A percentile compares a stretch with the other conserved stretches of the same genome.
These are phyloP conservation scores for Blastobotrys proliferans DNA, from an alignment of 1,139 yeast species.

Conservation along the genomic window DNA sequence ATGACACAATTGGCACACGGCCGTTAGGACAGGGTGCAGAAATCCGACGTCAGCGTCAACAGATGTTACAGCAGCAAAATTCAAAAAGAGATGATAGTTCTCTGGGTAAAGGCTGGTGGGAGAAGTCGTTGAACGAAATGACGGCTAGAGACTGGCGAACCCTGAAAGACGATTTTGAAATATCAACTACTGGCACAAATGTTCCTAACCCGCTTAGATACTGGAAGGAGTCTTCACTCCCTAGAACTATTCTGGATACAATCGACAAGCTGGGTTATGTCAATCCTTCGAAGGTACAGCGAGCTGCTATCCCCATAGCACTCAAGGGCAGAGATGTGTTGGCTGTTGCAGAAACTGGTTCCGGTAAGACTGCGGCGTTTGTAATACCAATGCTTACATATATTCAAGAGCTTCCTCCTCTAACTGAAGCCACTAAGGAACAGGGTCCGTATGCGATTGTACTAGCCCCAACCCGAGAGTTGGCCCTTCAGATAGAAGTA, in stretches of 20 bases:
- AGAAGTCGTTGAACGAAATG: constrained; percentile 64
- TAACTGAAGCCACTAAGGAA: constrained; percentile 37
- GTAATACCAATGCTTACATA: constrained; percentile 67
- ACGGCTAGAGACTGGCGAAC: constrained; percentile 85
- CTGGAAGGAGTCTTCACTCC: constrained; percentile 69
- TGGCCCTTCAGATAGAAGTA: constrained; percentile 76
- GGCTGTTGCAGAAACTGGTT: constrained; percentile 95
- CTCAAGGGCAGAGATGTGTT: constrained; percentile 59
- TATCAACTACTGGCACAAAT: constrained; percentile 53
- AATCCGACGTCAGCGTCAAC: constrained; percentile 22
- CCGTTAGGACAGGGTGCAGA: constrained; percentile 33
- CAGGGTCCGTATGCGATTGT: constrained; percentile 68
- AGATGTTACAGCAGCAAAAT: constrained; percentile 18
- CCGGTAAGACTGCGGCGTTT: constrained; percentile 89
- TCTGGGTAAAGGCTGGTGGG: constrained; percentile 53
- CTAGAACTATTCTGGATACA: constrained; percentile 41
- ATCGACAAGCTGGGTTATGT: constrained; percentile 44
- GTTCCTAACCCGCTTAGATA: constrained; percentile 59
- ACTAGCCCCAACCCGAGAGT: constrained; percentile 89
- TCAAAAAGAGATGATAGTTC: constrained; percentile 26
- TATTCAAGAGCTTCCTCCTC: constrained; percentile 44
- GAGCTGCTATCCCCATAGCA: constrained; percentile 81
- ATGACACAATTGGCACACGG: background rate
- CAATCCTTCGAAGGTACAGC: constrained; percentile 84
- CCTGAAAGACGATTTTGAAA: constrained; percentile 71